Evolutionary conservation across 2,329 filamentous ascomycete genomes (phyloP), one percentile per base, ranked within the genome.

Genomic region (Fusarium sp.): DNA sequence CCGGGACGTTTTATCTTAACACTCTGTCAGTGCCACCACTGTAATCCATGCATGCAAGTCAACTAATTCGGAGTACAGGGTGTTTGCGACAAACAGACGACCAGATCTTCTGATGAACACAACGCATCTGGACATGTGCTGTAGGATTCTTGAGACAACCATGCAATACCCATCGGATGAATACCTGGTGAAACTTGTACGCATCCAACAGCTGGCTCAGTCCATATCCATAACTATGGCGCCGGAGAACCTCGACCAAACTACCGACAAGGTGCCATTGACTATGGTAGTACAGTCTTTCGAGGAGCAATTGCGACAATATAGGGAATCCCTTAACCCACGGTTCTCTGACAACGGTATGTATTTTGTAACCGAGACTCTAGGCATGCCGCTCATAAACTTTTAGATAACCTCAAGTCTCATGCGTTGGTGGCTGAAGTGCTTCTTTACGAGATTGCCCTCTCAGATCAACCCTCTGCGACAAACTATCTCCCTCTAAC

Each of bases 1-100:
- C 80, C 1, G 84, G 83, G 4, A 83, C 82, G 6, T 87, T 85
- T 61, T 86, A 86, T 57, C 69, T 86, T 6, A 83, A 84, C 30
- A 84, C 84, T 9, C 70, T 84, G 83, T 85, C 62, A 72, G 82
- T 77, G 4, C 3, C 30, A 11, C 30, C 14, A 25, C 18, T 9
- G 6, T 14, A 7, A 11, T 11, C 4, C 49, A 41, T 28, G 18
- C 25, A 26, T 39, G 3, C 30, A 11, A 14, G 19, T 23, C 25
- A 28, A 21, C 58, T 68, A 46, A 46, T 58, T 19, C 14, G 5
- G 16, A 21, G 19, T 16, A 13, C 46, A 82, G 81, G 7, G 78
- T 83, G 26, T 82, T 83, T 63, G 81, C 80, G 4, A 79, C 81
- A 13, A 83, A 83, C 71, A 86, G 86, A 67, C 80, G 82, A 19